Evolutionary conservation across 1,284 basidiomycete genomes (phyloP).

Genomic region (Ceratobasidium sp.): DNA sequence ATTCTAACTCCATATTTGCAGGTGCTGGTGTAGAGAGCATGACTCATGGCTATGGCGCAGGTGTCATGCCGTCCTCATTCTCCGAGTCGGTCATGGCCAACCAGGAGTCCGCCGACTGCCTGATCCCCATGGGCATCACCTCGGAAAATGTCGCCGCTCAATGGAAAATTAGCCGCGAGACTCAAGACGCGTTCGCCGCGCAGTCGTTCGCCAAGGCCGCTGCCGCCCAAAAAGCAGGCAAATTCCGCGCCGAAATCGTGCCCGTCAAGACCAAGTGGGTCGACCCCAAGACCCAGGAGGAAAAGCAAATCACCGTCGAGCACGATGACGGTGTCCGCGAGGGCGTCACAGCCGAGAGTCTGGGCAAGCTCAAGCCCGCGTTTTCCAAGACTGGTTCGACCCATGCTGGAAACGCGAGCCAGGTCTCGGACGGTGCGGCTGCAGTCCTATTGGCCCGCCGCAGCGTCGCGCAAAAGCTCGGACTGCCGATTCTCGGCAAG

Average conservation of each 20-base stretch:
- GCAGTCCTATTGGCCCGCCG: conserved; percentile 90
- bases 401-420: conserved; percentile 92
- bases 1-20: neutral
- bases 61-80: conserved; percentile 72
- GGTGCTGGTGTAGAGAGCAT: conserved; percentile 87
- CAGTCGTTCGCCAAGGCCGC: conserved; percentile 47
- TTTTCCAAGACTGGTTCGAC: conserved; percentile 90
- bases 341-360: conserved; percentile 86
- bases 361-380: conserved; percentile 92
- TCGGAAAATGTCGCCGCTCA: conserved; percentile 93
- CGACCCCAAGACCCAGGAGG: conserved; percentile 87
- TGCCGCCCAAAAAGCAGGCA: conserved; percentile 71
- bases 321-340: conserved; percentile 91
- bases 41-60: conserved; percentile 84
- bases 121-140: conserved; percentile 96
- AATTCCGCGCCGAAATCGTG: conserved; percentile 91
- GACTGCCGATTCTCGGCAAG: conserved; percentile 92
- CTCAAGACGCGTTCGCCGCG: conserved; percentile 87
- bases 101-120: conserved; percentile 87
- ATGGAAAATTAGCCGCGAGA: conserved; percentile 73
- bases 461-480: conserved; percentile 85
- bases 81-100: conserved; percentile 81
- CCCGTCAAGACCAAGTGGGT: conserved; percentile 77
- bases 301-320: conserved; percentile 79
- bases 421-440: conserved; percentile 97